Evolutionary conservation across 441 rosid species (phyloP).

Genomic region (Lepidium campestre): DNA sequence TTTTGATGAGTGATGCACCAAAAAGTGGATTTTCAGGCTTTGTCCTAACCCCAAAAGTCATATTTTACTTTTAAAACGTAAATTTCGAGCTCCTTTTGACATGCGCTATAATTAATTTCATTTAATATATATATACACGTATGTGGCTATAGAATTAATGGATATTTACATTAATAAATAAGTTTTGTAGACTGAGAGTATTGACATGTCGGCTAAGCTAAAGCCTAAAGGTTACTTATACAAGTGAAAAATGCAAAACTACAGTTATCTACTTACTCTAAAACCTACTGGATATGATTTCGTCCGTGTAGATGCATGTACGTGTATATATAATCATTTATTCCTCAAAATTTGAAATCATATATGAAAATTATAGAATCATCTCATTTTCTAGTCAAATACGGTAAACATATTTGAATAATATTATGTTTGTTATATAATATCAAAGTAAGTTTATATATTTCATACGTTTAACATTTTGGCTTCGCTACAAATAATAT

Average conservation of each 20-base stretch:
- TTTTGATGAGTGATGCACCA: background rate
- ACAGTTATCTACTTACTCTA: background rate
- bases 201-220: background rate
- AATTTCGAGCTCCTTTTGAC: background rate
- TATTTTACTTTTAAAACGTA: background rate
- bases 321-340: background rate
- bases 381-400: background rate
- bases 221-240: background rate
- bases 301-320: background rate
- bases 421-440: too few species aligned
- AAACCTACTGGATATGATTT: background rate
- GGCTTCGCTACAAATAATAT: background rate
- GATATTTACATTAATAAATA: too few species aligned
- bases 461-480: background rate
- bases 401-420: background rate
- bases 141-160: background rate
- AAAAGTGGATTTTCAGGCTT: background rate
- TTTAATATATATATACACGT: too few species aligned
- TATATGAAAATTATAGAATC: background rate
- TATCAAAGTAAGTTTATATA: background rate
- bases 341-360: background rate
- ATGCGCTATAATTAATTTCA: background rate
- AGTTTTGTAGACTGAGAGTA: background rate
- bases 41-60: background rate
- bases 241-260: background rate